Evolutionary conservation across 768 basidiomycete species (phyloP).

Genomic region (Lentinula sp.): DNA sequence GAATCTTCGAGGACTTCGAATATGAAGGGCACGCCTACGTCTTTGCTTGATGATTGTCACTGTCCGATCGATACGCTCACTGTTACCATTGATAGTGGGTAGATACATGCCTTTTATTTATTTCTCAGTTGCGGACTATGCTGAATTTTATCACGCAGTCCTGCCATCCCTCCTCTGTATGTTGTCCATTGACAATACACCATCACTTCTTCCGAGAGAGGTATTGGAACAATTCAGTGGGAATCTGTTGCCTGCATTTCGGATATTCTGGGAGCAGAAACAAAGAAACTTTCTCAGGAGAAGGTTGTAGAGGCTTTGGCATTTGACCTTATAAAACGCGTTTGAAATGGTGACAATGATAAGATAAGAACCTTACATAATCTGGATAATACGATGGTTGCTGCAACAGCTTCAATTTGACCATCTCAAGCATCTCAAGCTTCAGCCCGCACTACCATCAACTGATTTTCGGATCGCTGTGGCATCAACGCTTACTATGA

Average conservation of each 20-base stretch:
- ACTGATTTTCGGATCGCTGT: too few relatives aligned
- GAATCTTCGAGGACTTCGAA: constrained; percentile 98
- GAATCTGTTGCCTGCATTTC: constrained; percentile 78
- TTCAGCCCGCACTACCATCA: too few relatives aligned
- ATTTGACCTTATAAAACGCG: not conserved
- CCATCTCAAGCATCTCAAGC: too few relatives aligned
- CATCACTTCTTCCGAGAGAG: constrained; percentile 88
- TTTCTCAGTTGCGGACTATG: not conserved
- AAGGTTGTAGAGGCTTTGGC: constrained; percentile 11
- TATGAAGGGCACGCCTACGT: constrained; percentile 75
- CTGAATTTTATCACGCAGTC: constrained; percentile 23
- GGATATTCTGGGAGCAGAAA: constrained; percentile 72
- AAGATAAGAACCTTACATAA: too few relatives aligned
- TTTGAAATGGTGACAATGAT: too few relatives aligned
- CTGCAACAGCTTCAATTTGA: too few relatives aligned
- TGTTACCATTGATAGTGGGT: constrained; percentile 79
- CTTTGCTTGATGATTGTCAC: constrained; percentile 14
- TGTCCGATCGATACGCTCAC: constrained; percentile 45
- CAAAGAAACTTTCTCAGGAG: constrained; percentile 74
- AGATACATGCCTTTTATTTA: constrained; percentile 21
- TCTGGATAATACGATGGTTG: too few relatives aligned
- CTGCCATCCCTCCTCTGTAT: constrained; percentile 60
- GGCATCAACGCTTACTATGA: too few relatives aligned
- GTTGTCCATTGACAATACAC: constrained; percentile 96
- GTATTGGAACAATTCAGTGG: constrained; percentile 92